phyloP scores from a whole-genome alignment of 2,329 filamentous ascomycete genomes.

The Phaeoacremonium minimum region DNA sequence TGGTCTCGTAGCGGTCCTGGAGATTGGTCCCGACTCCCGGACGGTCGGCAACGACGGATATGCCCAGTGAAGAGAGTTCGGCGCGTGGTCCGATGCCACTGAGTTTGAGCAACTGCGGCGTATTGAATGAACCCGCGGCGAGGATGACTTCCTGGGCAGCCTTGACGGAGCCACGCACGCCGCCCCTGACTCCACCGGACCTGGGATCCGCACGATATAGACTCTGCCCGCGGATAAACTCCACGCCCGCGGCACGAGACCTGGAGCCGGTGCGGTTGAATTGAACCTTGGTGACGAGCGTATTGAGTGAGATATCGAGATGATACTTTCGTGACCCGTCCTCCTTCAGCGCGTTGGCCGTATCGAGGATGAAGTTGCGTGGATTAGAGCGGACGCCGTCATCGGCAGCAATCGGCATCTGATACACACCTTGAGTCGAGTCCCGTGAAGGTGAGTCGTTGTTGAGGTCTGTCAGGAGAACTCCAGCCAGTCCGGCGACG shows the following conservation, averaged over 20 bases:
- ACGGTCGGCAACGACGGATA: slow-evolving; percentile 43
- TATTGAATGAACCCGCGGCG: slow-evolving; percentile 47
- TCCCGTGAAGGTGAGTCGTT: slow-evolving; percentile 39
- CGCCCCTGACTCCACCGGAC: slow-evolving; percentile 19
- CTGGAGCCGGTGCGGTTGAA: slow-evolving; percentile 1
- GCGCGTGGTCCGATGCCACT: slow-evolving; percentile 39
- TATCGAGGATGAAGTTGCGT: slow-evolving; percentile 5
- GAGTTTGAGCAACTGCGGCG: slow-evolving; percentile 48
- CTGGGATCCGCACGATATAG: slow-evolving; percentile 47
- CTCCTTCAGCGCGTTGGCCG: slow-evolving; percentile 2
- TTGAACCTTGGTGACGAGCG: slow-evolving; percentile 8
- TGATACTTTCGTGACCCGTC: slow-evolving; percentile 3
- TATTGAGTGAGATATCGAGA: slow-evolving; percentile 7
- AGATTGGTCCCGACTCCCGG: slow-evolving; percentile 59
- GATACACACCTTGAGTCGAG: slow-evolving; percentile 42
- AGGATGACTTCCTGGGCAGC: slow-evolving; percentile 45
- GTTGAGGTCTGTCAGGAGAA: slow-evolving; percentile 43
- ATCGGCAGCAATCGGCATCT: slow-evolving; percentile 44
- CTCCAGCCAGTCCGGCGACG: slow-evolving; percentile 37
- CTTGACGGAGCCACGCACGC: slow-evolving; percentile 19
- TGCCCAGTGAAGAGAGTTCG: slow-evolving; percentile 30
- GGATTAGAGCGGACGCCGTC: slow-evolving; percentile 37
- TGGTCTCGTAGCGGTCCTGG: slow-evolving; percentile 51
- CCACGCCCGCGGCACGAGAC: slow-evolving; percentile 4
- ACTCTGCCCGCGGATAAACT: slow-evolving; percentile 34